Evolutionary conservation across 2,329 filamentous ascomycete species (phyloP).

Genomic region (Nemania serpens): DNA sequence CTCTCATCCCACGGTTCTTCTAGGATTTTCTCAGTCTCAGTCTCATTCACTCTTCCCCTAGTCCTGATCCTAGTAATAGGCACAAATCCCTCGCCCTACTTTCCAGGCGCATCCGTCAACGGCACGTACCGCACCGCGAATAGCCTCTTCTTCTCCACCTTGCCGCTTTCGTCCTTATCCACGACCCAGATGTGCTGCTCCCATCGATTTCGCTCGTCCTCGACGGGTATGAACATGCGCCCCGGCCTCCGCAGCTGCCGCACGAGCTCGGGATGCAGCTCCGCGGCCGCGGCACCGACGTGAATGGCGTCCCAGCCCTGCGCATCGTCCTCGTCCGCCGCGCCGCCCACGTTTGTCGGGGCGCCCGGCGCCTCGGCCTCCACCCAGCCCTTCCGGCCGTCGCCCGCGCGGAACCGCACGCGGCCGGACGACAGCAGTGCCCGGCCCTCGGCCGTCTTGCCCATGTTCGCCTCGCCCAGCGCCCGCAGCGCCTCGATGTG

Average conservation of each 20-base stretch:
- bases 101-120: constrained; percentile 68
- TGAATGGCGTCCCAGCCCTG: constrained; percentile 89
- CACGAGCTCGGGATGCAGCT: constrained; percentile 73
- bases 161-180: constrained; percentile 71
- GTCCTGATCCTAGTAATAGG: neutral
- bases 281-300: constrained; percentile 82
- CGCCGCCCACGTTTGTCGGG: constrained; percentile 50
- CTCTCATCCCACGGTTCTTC: too few relatives aligned
- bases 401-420: constrained; percentile 75
- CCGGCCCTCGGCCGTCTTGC: constrained; percentile 62
- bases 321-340: constrained; percentile 24
- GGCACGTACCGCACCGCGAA: constrained; percentile 80
- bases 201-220: constrained; percentile 50
- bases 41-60: too few relatives aligned
- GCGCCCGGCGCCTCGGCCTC: constrained; percentile 39
- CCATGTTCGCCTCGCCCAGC: constrained; percentile 68
- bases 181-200: constrained; percentile 74
- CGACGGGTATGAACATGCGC: constrained; percentile 78
- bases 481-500: constrained; percentile 70
- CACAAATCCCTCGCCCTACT: neutral
- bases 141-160: constrained; percentile 62
- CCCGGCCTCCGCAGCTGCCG: constrained; percentile 81
- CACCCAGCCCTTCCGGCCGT: constrained; percentile 71
- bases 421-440: constrained; percentile 65
- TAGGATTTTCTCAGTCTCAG: too few relatives aligned